Conservation (phyloP, 2,329 filamentous ascomycete genomes). For the Trichoderma polysporum region DNA sequence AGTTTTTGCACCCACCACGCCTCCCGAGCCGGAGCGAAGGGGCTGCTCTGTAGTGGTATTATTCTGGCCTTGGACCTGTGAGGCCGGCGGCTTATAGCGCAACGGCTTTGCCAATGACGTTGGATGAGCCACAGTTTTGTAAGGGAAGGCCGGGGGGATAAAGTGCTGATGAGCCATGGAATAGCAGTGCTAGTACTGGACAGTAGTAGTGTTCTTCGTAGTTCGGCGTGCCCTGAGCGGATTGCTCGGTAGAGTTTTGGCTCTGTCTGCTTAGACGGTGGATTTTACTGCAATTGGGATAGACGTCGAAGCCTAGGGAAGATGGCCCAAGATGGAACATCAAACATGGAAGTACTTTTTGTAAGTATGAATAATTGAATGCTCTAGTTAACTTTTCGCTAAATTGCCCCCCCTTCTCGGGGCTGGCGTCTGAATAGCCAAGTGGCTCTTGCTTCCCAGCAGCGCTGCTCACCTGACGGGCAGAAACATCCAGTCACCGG, state of each 20-base stretch:
- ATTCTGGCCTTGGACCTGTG: neutral
- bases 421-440: neutral
- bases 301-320: neutral
- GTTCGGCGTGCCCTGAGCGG: neutral
- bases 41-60: neutral
- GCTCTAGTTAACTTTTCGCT: neutral
- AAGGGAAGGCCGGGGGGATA: neutral
- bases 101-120: neutral
- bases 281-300: constrained; percentile 1
- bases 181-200: neutral
- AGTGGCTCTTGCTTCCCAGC: constrained; percentile 16
- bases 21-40: constrained; percentile 12
- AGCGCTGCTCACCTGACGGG: constrained; percentile 23
- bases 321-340: neutral
- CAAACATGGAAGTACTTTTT: neutral
- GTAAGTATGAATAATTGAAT: neutral
- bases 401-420: neutral
- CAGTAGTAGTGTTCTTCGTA: neutral
- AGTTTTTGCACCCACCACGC: neutral
- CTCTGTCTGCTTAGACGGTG: neutral
- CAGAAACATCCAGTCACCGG: constrained; percentile 38
- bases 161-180: constrained; percentile 14
- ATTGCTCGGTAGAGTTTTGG: neutral
- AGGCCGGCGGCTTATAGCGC: neutral
- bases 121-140: neutral